Evolutionary conservation across 163 green algal genomes (phyloP).

Genomic region (Prototheca wickerhamii): DNA sequence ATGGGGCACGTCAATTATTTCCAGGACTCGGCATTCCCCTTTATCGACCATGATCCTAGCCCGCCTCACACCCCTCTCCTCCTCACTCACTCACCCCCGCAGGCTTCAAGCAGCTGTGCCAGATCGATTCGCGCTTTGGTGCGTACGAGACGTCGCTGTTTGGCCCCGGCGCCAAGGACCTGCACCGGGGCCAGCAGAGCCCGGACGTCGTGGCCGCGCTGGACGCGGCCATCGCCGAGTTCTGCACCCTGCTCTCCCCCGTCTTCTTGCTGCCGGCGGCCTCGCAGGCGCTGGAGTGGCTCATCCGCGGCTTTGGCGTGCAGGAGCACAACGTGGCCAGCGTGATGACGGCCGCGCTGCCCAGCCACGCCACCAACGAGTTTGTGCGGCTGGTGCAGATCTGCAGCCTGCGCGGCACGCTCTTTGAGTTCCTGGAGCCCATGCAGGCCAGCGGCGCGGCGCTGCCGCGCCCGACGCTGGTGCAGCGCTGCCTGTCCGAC

Average conservation of each 20-base stretch:
- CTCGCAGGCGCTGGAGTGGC: constrained; percentile 79
- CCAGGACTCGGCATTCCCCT: no score
- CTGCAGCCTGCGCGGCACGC: constrained; percentile 32
- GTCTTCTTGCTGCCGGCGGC: constrained; percentile 66
- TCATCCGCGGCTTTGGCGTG: constrained; percentile 68
- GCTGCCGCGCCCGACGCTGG: constrained; percentile 48
- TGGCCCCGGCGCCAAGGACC: constrained; percentile 23
- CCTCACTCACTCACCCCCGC: neutral
- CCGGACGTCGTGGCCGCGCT: constrained; percentile 47
- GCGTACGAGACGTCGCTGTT: constrained; percentile 66
- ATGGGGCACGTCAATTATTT: no score
- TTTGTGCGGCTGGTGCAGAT: constrained; percentile 84
- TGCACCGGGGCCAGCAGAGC: constrained; percentile 47
- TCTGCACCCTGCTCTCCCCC: constrained; percentile 62
- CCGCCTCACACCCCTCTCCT: neutral
- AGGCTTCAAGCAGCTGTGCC: constrained; percentile 68
- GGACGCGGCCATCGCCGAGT: constrained; percentile 49
- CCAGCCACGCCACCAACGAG: constrained; percentile 81
- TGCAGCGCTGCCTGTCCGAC: constrained; percentile 58
- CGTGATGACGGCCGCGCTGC: constrained; percentile 61
- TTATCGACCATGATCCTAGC: neutral
- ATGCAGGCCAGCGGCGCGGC: constrained; percentile 64
- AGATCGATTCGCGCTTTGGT: constrained; percentile 57
- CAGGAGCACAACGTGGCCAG: constrained; percentile 69
- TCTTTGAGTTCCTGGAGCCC: constrained; percentile 63